A percentile compares a stretch with the other conserved stretches of the same genome.
Conservation (phyloP, 176 grass and related monocot species). For the Carex myosuroides region DNA sequence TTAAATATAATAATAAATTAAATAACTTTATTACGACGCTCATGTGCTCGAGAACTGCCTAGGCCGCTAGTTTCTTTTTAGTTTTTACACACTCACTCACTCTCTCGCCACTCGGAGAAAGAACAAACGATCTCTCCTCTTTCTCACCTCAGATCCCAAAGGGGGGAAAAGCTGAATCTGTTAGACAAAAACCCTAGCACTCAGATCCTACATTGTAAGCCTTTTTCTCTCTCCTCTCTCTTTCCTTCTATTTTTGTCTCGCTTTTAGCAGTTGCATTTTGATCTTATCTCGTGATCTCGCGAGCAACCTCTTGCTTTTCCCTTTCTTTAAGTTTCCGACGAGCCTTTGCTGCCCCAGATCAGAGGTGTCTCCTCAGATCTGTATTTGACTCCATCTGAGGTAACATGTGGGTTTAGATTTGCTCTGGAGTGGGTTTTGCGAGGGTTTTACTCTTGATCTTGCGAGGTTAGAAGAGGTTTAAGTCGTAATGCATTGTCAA, state of each 20-base stretch:
- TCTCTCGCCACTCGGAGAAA: not conserved
- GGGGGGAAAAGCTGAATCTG: not conserved
- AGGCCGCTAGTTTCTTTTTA: not conserved
- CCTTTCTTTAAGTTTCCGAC: not conserved
- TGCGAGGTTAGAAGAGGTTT: conserved; percentile 18
- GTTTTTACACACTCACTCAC: not conserved
- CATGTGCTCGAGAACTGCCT: not conserved
- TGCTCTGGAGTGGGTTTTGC: not conserved
- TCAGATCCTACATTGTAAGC: conserved; percentile 25
- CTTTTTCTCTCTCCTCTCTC: not conserved
- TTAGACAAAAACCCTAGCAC: conserved; percentile 18
- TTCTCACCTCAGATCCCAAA: conserved; percentile 7
- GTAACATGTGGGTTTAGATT: conserved; percentile 13
- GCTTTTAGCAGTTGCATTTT: conserved; percentile 9
- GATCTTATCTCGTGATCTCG: conserved; percentile 36
- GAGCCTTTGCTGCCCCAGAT: not conserved
- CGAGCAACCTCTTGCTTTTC: conserved; percentile 11
- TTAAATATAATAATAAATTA: not conserved
- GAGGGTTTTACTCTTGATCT: conserved; percentile 14
- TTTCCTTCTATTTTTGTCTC: conserved; percentile 2
- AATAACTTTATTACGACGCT: not conserved
- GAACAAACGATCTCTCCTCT: not conserved
- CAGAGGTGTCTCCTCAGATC: not conserved
- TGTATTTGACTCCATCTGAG: not conserved
- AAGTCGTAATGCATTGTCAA: not conserved